Percentiles rank a stretch among this genome's conserved stretches.
phyloP scores from a whole-genome alignment of 495 filamentous ascomycete species.

The Talaromyces thailandensis region DNA sequence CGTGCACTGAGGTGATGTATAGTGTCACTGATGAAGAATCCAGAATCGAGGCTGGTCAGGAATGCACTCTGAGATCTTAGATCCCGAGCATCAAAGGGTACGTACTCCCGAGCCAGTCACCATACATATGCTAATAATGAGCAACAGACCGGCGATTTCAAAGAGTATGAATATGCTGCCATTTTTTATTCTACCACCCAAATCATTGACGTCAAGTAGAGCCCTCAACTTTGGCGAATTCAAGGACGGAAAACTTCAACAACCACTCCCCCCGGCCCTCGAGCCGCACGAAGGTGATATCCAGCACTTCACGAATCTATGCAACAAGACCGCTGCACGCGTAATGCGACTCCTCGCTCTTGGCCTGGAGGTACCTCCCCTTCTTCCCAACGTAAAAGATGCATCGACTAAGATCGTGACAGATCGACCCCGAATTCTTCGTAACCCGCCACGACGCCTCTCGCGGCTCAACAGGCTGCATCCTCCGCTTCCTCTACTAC shows the following conservation, averaged over 20 bases:
- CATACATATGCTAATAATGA: neutral
- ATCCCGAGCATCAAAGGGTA: slow-evolving; percentile 76
- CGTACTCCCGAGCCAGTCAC: slow-evolving; percentile 9
- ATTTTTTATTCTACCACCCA: neutral
- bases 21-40: slow-evolving; percentile 6
- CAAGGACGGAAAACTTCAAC: slow-evolving; percentile 59
- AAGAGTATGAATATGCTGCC: slow-evolving; percentile 55
- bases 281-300: slow-evolving; percentile 49
- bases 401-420: neutral
- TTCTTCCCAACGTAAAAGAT: neutral
- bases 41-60: slow-evolving; percentile 82
- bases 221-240: slow-evolving; percentile 90
- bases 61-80: slow-evolving; percentile 82
- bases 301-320: slow-evolving; percentile 53
- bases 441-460: slow-evolving; percentile 55
- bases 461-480: slow-evolving; percentile 55
- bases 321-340: slow-evolving; percentile 63
- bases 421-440: slow-evolving; percentile 60
- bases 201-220: slow-evolving; percentile 19
- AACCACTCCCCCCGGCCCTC: slow-evolving; percentile 67
- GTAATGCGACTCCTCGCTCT: slow-evolving; percentile 68
- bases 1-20: slow-evolving; percentile 2
- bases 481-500: slow-evolving; percentile 77
- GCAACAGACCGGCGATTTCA: slow-evolving; percentile 73
- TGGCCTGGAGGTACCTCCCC: slow-evolving; percentile 49